phyloP scores from a whole-genome alignment of 2,329 filamentous ascomycete genomes.

The Beauveria scarabaeidicola region DNA sequence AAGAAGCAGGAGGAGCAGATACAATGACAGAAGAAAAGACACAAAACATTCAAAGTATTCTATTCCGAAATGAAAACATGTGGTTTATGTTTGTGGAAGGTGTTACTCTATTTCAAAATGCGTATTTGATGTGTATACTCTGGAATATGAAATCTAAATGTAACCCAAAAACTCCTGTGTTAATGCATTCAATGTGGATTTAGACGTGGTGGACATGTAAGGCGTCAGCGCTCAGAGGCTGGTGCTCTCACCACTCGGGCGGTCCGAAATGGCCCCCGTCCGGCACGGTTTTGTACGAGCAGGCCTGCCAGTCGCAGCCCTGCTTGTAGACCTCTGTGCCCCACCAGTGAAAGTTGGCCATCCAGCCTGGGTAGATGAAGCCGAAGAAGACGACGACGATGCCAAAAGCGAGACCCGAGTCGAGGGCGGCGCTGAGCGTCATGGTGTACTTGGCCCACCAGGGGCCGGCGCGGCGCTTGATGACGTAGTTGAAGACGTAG shows the following conservation, averaged over 20 bases:
- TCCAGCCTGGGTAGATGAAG: conserved; percentile 72
- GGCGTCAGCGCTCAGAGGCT: background rate
- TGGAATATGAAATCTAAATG: background rate
- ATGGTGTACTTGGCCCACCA: conserved; percentile 94
- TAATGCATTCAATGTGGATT: background rate
- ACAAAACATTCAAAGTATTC: background rate
- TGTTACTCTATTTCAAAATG: background rate
- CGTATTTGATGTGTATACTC: background rate
- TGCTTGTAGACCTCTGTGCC: conserved; percentile 78
- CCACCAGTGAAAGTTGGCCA: conserved; percentile 74
- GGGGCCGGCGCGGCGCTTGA: conserved; percentile 57
- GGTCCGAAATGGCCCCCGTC: conserved; percentile 61
- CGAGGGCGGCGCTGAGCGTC: conserved; percentile 75
- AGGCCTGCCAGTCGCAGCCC: conserved; percentile 80
- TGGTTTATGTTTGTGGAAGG: background rate
- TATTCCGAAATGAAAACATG: background rate
- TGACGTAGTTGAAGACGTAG: conserved; percentile 72
- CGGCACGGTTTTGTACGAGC: conserved; percentile 56
- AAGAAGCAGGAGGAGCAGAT: background rate
- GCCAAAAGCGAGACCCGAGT: conserved; percentile 74
- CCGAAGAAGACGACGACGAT: conserved; percentile 80
- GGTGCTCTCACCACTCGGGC: conserved; percentile 39
- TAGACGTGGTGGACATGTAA: background rate
- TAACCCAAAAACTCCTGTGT: background rate
- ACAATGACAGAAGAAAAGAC: background rate